Evolutionary conservation across 345 rosid species (phyloP).

Genomic region (Excoecaria cochinchinensis): DNA sequence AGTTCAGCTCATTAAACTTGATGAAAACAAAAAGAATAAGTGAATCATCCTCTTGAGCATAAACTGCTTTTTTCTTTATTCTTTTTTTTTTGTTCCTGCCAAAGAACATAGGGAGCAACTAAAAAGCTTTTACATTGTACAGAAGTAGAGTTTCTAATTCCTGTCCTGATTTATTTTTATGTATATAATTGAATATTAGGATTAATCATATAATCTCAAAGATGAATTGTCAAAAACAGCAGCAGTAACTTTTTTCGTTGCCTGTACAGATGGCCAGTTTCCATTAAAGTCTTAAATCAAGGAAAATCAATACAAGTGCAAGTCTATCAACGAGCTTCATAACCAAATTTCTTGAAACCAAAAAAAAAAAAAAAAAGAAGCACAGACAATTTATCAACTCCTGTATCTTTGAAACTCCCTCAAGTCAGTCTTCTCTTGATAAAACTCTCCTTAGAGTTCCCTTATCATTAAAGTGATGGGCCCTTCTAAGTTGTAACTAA

Average conservation of each 20-base stretch:
- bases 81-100: conserved; percentile 4
- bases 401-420: no score
- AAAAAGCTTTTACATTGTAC: background rate
- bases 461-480: no score
- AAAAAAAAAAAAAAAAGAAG: no score
- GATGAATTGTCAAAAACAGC: background rate
- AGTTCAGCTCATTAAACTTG: conserved; percentile 58
- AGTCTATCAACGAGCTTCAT: no score
- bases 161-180: background rate
- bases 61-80: conserved; percentile 8
- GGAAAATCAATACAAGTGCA: no score
- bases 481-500: no score
- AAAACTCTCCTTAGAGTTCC: no score
- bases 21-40: conserved; percentile 66
- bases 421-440: no score
- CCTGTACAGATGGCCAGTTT: no score
- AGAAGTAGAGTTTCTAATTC: background rate
- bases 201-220: background rate
- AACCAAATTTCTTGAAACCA: no score
- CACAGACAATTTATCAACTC: no score
- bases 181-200: background rate
- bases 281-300: no score
- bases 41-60: conserved; percentile 15
- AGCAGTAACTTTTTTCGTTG: background rate
- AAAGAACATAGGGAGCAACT: background rate